phyloP scores from a whole-genome alignment of 371 early-diverging fungal genomes.

The Capniomyces stellatus region DNA sequence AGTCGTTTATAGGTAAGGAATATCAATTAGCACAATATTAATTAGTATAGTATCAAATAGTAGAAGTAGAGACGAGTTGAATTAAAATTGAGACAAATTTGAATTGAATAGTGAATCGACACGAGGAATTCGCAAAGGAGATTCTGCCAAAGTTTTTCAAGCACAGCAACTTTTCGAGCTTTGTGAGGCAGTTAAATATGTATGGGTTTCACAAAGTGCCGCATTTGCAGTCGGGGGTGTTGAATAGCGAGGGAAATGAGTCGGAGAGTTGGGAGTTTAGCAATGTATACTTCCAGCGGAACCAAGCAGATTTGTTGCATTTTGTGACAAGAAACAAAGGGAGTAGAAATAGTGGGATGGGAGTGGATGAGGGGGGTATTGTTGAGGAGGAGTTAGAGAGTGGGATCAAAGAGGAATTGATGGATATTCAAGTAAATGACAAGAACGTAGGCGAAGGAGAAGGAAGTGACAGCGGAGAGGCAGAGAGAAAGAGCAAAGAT shows the following conservation, averaged over 20 bases:
- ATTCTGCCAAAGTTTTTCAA: slow-evolving; percentile 80
- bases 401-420: not conserved
- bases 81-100: too few species aligned
- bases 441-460: not conserved
- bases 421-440: not conserved
- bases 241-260: slow-evolving; percentile 49
- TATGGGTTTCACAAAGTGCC: slow-evolving; percentile 79
- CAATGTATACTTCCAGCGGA: slow-evolving; percentile 61
- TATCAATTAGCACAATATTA: not conserved
- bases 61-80: too few species aligned
- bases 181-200: slow-evolving; percentile 92
- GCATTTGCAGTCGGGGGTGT: slow-evolving; percentile 23
- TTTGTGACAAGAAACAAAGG: slow-evolving; percentile 64
- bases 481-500: too few species aligned
- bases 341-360: slow-evolving; percentile 1
- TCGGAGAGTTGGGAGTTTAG: slow-evolving; percentile 68
- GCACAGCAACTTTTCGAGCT: slow-evolving; percentile 81
- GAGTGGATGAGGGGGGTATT: not conserved
- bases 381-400: not conserved
- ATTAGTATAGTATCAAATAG: too few species aligned
- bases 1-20: slow-evolving; percentile 36
- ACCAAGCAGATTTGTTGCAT: slow-evolving; percentile 58
- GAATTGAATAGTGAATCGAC: slow-evolving; percentile 31
- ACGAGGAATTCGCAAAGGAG: slow-evolving; percentile 64
- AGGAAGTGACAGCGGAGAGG: too few species aligned